Base-by-base conservation (phyloP, 352 stramenopile species). In the Nothophytophthora sp. region DNA sequence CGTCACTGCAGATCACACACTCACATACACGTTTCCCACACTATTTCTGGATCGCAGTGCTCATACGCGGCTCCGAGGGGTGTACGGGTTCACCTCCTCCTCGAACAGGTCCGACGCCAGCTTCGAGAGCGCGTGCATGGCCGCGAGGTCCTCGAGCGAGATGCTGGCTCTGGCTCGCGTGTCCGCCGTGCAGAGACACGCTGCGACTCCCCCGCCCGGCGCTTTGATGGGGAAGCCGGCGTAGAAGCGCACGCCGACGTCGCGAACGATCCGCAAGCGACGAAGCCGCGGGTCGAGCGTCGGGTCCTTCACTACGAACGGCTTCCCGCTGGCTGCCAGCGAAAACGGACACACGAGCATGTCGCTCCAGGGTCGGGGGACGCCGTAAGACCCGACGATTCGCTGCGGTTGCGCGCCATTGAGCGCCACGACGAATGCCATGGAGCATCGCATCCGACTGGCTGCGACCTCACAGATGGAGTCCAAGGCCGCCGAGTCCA, bases 391-490 rank as follows among this genome's bases (percentile, higher is more conserved):
- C 5, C 76, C 78, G 16, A 87, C 59, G 1, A 86, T 37, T 13
- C 64, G 58, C 45, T 70, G 54, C 24, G 60, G 11, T 24, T 70
- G 49, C 3, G 56, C 19, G 7, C 50, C 35, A 27, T 64, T 61
- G 15, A 80, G 1, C 23, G 69, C 39, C 10, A 76, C 51, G 37
- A 90, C 72, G 46, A 76, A 86, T 2, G 69, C 73, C 36, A 77
- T 66, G 4, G 63, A 50, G 32, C 68, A 85, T 2, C 60, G 37
- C 44, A 86, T 71, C 4, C 76, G 70, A 22, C 67, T 41, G 0
- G 75, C 70, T 1, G 70, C 72, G 6, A 86, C 61, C 38, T 86
- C 70, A 15, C 74, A 87, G 43, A 90, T 83, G 19, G 72, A 67
- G 35, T 84, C 66, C 8, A 90, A 49, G 19, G 76, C 73, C 29